Percentiles rank a stretch among this genome's conserved stretches.
phyloP scores from a whole-genome alignment of 805 yeast species.

The Wickerhamomyces strasburgensis region DNA sequence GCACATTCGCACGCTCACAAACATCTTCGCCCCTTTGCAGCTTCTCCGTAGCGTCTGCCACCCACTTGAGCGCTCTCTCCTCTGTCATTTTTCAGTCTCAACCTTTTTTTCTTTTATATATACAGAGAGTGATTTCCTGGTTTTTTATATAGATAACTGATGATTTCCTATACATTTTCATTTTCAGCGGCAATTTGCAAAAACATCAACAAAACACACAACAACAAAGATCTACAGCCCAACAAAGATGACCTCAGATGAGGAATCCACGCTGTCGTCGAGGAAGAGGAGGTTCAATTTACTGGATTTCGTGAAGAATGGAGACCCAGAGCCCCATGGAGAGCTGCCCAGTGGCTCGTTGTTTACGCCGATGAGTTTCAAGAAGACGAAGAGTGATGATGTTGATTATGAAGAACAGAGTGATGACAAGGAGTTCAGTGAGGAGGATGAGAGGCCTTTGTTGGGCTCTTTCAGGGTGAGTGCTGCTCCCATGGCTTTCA shows the following conservation, averaged over 20 bases:
- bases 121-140: too few species aligned
- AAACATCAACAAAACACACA: too few species aligned
- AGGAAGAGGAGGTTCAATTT: constrained; percentile 10
- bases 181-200: too few species aligned
- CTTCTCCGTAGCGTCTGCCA: constrained; percentile 42
- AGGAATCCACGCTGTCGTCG: too few species aligned
- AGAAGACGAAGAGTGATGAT: neutral
- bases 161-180: too few species aligned
- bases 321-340: too few species aligned
- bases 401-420: constrained; percentile 12
- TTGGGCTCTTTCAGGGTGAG: neutral
- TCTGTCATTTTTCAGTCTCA: neutral
- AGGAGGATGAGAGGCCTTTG: constrained; percentile 11
- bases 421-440: constrained; percentile 17
- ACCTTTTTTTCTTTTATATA: neutral
- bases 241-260: too few species aligned
- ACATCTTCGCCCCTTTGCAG: constrained; percentile 44
- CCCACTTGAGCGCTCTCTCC: constrained; percentile 27
- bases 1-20: constrained; percentile 46
- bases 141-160: neutral
- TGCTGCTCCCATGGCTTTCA: neutral
- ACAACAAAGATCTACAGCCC: too few species aligned
- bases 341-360: too few species aligned
- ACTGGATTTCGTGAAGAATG: constrained; percentile 14
- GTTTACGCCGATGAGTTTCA: constrained; percentile 3